Evolutionary conservation across 345 rosid species (phyloP).

Genomic region (Mercurialis annua): DNA sequence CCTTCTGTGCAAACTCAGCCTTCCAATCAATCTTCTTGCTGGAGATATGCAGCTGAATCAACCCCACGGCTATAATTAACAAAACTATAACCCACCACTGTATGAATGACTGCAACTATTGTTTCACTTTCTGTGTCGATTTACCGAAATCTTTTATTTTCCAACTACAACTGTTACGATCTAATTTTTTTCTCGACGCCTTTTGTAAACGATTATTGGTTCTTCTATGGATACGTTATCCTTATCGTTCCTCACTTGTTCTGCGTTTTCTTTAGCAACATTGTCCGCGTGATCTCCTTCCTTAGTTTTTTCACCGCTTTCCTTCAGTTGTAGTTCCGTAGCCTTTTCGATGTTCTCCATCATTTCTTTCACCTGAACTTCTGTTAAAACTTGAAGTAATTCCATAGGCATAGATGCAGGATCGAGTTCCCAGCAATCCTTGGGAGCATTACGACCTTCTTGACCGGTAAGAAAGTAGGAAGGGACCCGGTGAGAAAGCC

Average conservation of each 20-base stretch:
- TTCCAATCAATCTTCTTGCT: conserved; percentile 5
- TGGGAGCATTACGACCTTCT: conserved; percentile 20
- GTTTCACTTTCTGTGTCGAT: conserved; percentile 9
- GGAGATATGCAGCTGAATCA: conserved; percentile 4
- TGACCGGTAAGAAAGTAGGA: conserved; percentile 17
- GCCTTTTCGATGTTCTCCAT: conserved; percentile 5
- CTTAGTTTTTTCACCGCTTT: conserved; percentile 7
- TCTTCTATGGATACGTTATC: conserved; percentile 1
- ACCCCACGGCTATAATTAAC: not conserved
- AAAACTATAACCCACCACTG: not conserved
- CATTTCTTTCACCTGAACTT: conserved; percentile 13
- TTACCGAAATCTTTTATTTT: conserved; percentile 1
- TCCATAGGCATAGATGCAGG: conserved; percentile 30
- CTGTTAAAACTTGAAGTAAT: conserved; percentile 19
- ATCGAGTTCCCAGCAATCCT: conserved; percentile 26
- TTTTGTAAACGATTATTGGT: conserved; percentile 9
- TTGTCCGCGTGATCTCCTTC: not conserved
- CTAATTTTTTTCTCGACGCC: conserved; percentile 9
- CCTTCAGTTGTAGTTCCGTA: conserved; percentile 1
- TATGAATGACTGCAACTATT: not conserved
- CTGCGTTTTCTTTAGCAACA: conserved; percentile 8
- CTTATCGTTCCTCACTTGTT: conserved; percentile 3
- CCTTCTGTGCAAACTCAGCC: not conserved
- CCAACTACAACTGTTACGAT: not conserved
- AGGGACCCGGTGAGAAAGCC: conserved; percentile 26